A percentile compares a stretch with the other conserved stretches of the same genome.
These are phyloP conservation scores for Syzygium malaccense DNA, from an alignment of 441 rosid genomes.

Conservation along the genomic window DNA sequence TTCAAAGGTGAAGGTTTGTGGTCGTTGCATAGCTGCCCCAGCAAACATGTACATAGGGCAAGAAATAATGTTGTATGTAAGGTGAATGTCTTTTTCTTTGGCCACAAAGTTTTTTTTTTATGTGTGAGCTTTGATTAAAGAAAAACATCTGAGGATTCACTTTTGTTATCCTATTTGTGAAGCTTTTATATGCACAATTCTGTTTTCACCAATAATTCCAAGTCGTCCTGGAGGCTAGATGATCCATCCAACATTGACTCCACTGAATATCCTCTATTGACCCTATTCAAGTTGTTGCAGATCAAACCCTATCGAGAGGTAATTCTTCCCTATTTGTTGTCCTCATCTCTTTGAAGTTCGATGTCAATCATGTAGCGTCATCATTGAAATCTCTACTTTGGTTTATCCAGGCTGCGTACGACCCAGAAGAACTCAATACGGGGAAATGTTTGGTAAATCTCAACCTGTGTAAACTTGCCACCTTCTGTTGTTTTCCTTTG, in stretches of 20 bases:
- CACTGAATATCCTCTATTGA: constrained; percentile 41
- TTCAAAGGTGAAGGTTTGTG: constrained; percentile 38
- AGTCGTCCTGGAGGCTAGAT: constrained; percentile 48
- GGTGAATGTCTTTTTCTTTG: constrained; percentile 18
- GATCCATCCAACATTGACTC: constrained; percentile 33
- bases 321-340: not conserved
- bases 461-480: constrained; percentile 22
- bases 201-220: constrained; percentile 31
- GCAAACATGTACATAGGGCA: constrained; percentile 36
- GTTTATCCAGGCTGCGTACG: constrained; percentile 46
- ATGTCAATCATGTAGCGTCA: not conserved
- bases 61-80: constrained; percentile 50
- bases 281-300: constrained; percentile 40
- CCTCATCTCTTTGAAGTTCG: not conserved
- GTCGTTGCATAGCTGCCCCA: constrained; percentile 55
- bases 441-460: constrained; percentile 39
- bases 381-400: not conserved
- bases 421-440: constrained; percentile 48
- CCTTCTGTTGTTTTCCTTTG: not conserved
- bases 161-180: constrained; percentile 9
- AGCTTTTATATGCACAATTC: constrained; percentile 61
- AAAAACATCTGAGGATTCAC: not conserved
- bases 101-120: not conserved
- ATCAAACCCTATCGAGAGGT: constrained; percentile 50
- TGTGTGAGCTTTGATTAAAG: not conserved